Base-by-base conservation (phyloP, 2,329 filamentous ascomycete genomes). In the Colletotrichum lentis region DNA sequence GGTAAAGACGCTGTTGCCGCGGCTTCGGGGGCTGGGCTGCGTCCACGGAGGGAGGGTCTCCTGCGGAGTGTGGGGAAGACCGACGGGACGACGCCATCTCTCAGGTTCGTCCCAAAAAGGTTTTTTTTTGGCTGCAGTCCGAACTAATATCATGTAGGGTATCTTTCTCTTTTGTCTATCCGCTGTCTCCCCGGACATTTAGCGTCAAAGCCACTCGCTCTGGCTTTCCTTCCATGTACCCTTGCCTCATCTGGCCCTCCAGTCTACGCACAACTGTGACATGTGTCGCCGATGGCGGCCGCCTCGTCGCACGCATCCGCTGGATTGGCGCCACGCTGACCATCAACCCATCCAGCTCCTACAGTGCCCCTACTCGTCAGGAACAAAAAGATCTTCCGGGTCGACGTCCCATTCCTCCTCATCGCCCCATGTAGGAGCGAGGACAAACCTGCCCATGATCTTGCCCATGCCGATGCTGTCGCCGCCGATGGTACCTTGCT, bases 401-500 rank as follows among this genome's bases (percentile, higher is more conserved):
- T 76, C 74, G 52, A 80, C 83, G 16, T 81, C 77, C 86, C 86
- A 88, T 37, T 87, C 85, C 63, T 85, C 81, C 72, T 86, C 85
- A 57, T 88, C 86, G 44, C 81, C 83, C 80, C 85, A 89, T 52
- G 84, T 81, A 8, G 87, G 87, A 31, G 85, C 86, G 20, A 88
- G 78, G 20, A 87, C 83, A 75, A 90, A 90, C 69, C 86, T 85
- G 57, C 86, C 87, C 80, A 86, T 85, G 67, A 90, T 83, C 73
- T 85, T 84, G 56, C 88, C 88, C 86, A 90, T 88, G 54, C 86
- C 86, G 64, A 85, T 84, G 37, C 85, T 85, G 55, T 81, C 81
- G 20, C 86, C 87, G 47, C 81, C 77, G 35, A 79, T 61, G n/a
- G 78, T 76, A 7, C 77, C 80, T 10, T 76, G 70, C 58, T 78